Percentiles rank a stretch among this genome's conserved stretches.
Conservation (phyloP, 352 stramenopile genomes). For the Aphanomyces euteiches region DNA sequence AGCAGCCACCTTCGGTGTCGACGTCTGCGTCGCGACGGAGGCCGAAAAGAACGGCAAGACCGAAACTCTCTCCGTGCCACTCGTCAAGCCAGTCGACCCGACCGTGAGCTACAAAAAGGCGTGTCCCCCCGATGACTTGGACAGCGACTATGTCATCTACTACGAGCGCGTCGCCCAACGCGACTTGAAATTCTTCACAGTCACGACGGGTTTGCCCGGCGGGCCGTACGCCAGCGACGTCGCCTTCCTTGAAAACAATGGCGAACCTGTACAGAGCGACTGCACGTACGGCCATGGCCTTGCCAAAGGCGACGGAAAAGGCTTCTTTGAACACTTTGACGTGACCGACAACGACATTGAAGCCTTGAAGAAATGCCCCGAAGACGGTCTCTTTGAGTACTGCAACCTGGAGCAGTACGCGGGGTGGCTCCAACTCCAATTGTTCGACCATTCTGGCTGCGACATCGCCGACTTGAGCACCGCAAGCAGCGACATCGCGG, state of each 20-base stretch:
- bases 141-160: not conserved
- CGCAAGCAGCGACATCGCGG: conserved; percentile 16
- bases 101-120: not conserved
- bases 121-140: conserved; percentile 11
- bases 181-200: conserved; percentile 28
- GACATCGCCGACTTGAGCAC: conserved; percentile 21
- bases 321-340: too few species aligned
- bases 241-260: too few species aligned
- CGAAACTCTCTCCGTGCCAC: conserved; percentile 9
- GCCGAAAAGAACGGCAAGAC: conserved; percentile 1
- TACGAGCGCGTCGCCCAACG: conserved; percentile 8
- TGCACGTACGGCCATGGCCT: conserved; percentile 18
- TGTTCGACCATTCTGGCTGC: conserved; percentile 28
- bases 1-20: not conserved
- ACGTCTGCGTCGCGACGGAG: conserved; percentile 22
- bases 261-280: not conserved
- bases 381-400: conserved; percentile 29
- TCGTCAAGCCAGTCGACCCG: conserved; percentile 5
- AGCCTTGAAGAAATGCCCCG: conserved; percentile 16
- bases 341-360: not conserved
- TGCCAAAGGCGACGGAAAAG: not conserved
- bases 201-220: conserved; percentile 1
- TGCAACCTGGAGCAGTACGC: conserved; percentile 28
- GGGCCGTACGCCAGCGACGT: too few species aligned
- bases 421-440: conserved; percentile 3